These are phyloP conservation scores for Penicillium brasilianum DNA, from an alignment of 2,329 filamentous ascomycete genomes.

Conservation along the genomic window DNA sequence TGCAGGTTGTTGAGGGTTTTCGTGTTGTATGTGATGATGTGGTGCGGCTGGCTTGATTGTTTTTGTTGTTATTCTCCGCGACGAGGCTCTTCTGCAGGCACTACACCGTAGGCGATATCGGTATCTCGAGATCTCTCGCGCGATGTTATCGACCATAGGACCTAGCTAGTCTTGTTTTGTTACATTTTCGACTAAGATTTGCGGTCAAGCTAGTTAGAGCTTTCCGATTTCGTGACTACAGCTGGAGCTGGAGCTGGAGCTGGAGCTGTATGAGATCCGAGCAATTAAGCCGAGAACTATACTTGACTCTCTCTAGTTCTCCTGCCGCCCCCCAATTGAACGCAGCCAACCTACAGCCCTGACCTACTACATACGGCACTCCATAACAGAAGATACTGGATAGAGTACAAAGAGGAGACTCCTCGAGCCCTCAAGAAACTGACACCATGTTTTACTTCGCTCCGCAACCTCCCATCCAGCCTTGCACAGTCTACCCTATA, in stretches of 20 bases:
- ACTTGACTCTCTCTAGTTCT: neutral
- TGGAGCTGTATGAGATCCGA: neutral
- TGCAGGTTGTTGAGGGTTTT: neutral
- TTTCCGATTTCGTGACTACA: neutral
- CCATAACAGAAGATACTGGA: neutral
- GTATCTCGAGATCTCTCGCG: neutral
- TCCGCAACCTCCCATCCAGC: neutral
- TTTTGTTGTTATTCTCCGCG: neutral
- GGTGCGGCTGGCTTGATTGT: neutral
- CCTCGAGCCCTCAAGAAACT: neutral
- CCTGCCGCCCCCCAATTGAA: neutral
- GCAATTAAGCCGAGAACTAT: neutral
- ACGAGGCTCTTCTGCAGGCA: neutral
- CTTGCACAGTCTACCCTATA: neutral
- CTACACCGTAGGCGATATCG: neutral
- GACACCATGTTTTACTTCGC: slow-evolving; percentile 1
- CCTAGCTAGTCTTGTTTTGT: neutral
- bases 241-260: neutral
- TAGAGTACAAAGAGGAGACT: neutral
- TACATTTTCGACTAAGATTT: neutral
- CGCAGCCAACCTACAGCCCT: neutral
- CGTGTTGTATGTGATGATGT: neutral
- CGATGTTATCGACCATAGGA: neutral
- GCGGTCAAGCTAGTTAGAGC: neutral
- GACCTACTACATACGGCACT: neutral